Evolutionary conservation across 345 rosid genomes (phyloP), one percentile per base, ranked within the genome.

Genomic region (Gossypioides kirkii): DNA sequence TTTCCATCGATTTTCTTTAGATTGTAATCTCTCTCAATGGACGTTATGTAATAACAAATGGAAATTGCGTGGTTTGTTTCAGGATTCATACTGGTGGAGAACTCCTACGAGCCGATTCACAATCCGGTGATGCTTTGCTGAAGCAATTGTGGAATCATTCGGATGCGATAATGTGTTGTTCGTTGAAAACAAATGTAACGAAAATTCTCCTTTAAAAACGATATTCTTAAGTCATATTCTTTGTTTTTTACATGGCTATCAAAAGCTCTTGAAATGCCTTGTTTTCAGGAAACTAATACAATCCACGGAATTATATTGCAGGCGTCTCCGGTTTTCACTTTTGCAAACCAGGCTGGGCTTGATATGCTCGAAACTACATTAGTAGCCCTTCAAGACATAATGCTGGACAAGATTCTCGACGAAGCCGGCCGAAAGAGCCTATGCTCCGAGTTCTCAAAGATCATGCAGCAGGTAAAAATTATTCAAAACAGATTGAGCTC

Each of bases 331-430:
- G 83, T 88, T 61, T 94, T 89, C 77, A 90, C 88, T 47, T 92
- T 90, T 1, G 95, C 95, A 9, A 94, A 94, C 86, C 97, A 92
- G 82, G 94, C 97, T 1, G 98, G 98, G 71, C 87, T 94, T 13
- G 98, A 92, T 83, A 94, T 94, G 98, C 94, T 94, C 2, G 98
- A 94, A 83, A 94, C 98, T 2, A 92, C 97, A 8, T 86, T 94
- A 8, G 87, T 94, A 38, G 89, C 97, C 49, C 97, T 92, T 78
- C 98, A 94, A 79, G 98, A 92, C 80, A 89, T 94, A 36, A 89
- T 83, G 87, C 87, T 94, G 16, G 97, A 94, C 84, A 92, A 90
- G 87, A 89, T 88, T 52, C 87, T 92, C 0, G 90, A 92, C 32
- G 97, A 92, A 77, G 78, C 87, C 54, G 95, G 97, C 23, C 83